Base-by-base conservation (phyloP, 805 yeast species). In the Clavispora fructus region DNA sequence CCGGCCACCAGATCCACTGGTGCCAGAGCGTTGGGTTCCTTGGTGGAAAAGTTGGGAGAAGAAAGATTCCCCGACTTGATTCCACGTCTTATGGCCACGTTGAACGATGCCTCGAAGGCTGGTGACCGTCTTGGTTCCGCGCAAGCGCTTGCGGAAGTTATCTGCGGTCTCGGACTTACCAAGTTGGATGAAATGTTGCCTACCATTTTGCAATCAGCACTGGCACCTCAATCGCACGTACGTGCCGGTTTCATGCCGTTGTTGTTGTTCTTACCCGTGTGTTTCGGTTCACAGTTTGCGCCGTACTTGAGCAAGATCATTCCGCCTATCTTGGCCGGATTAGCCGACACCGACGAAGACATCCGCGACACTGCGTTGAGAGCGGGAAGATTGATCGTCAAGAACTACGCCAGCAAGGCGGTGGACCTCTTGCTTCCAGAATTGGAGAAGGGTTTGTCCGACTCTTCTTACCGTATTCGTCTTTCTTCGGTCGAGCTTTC, bases 81-180 rank as follows among this genome's bases (percentile, higher is more conserved):
- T 55, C 87, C 95, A 40, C 80, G 90, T 48, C 76, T 94, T 51
- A 61, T 92, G 44, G 79, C 72, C 41, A 85, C 94, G 0, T 75
- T 94, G 50, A 78, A 82, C 58, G 97, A 91, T 61, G 89, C 84
- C 51, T 51, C 75, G 13, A 84, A 81, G 59, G 78, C 89, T 8
- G 97, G 97, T 50, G 98, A 94, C 62, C 81, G 97, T 54, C 77
- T 94, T 49, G 99, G 99, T 48, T 86, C 96, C 43, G 99, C 98
- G 0, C 99, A 94, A 71, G 98, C 96, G 2, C 77, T 94, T 46
- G 80, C 97, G 14, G 99, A 94, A 68, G 96, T 94, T 51, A 79
- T 90, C 45, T 83, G 88, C 58, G 99, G 99, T 53, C 77, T 94
- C 44, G 99, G 99, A 56, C 67, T 89, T 41, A 67, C 80, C 52